These are phyloP conservation scores for Ligustrum vulgare DNA, from an alignment of 257 asterid genomes.

Conservation along the genomic window DNA sequence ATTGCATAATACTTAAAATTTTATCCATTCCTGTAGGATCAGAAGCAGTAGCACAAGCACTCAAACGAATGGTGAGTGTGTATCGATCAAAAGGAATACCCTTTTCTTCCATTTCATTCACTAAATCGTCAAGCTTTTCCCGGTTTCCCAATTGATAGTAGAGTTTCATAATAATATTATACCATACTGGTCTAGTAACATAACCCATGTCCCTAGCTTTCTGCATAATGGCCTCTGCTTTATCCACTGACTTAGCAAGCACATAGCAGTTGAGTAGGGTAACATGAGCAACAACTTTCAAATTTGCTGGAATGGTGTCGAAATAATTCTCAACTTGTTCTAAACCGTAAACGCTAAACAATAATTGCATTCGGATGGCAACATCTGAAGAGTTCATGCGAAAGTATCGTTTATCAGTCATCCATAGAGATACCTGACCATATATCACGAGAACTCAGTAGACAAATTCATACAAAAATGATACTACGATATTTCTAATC, in stretches of 20 bases:
- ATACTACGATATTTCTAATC: not conserved
- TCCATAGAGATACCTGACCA: slow-evolving; percentile 70
- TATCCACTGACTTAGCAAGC: slow-evolving; percentile 44
- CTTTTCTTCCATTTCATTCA: slow-evolving; percentile 58
- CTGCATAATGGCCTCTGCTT: slow-evolving; percentile 68
- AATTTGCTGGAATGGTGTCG: slow-evolving; percentile 36
- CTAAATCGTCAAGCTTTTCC: slow-evolving; percentile 37
- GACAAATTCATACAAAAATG: not conserved
- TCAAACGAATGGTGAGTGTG: slow-evolving; percentile 45
- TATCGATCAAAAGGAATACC: slow-evolving; percentile 42
- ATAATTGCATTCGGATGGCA: slow-evolving; percentile 45
- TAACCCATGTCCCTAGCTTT: slow-evolving; percentile 52
- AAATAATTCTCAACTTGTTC: slow-evolving; percentile 57
- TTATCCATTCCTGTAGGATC: slow-evolving; percentile 57
- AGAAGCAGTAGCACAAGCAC: slow-evolving; percentile 47
- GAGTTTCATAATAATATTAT: slow-evolving; percentile 67
- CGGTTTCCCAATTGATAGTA: slow-evolving; percentile 36
- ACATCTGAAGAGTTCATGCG: slow-evolving; percentile 34
- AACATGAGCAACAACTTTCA: slow-evolving; percentile 34
- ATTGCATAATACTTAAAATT: slow-evolving; percentile 45
- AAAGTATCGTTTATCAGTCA: slow-evolving; percentile 51
- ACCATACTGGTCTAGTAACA: slow-evolving; percentile 47
- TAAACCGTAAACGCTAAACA: slow-evolving; percentile 47
- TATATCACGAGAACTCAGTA: not conserved
- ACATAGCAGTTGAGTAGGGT: slow-evolving; percentile 73